A percentile compares a stretch with the other conserved stretches of the same genome.
Evolutionary conservation across 176 grass and related monocot genomes (phyloP).

Genomic region (Otatea glauca): DNA sequence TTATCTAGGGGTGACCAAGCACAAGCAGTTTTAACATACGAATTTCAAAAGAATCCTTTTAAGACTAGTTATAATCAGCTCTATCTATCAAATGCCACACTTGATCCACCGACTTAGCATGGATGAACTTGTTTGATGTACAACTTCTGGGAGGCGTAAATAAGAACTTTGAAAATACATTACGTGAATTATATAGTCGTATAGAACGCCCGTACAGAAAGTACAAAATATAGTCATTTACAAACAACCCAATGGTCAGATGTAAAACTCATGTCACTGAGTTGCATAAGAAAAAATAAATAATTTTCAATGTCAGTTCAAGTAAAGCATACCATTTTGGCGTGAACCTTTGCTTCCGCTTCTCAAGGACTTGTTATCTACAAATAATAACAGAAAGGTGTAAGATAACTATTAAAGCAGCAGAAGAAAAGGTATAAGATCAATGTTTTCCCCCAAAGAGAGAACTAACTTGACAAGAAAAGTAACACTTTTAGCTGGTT

Average conservation of each 20-base stretch:
- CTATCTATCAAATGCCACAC: conserved; percentile 8
- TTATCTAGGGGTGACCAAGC: neutral
- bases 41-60: neutral
- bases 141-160: neutral
- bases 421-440: neutral
- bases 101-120: neutral
- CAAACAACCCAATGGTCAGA: neutral
- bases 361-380: conserved; percentile 15
- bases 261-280: neutral
- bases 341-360: neutral
- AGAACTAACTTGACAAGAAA: neutral
- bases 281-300: conserved; percentile 11
- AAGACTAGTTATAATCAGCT: neutral
- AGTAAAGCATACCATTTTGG: conserved; percentile 49
- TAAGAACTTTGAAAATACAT: neutral
- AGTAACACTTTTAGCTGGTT: neutral
- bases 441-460: neutral
- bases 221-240: neutral
- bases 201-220: neutral
- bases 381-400: neutral
- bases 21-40: neutral
- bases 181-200: neutral
- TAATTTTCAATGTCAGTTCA: neutral
- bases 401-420: neutral
- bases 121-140: neutral